Evolutionary conservation across 2,329 filamentous ascomycete species (phyloP), one percentile per base, ranked within the genome.

Genomic region (Chaetomium strumarium): DNA sequence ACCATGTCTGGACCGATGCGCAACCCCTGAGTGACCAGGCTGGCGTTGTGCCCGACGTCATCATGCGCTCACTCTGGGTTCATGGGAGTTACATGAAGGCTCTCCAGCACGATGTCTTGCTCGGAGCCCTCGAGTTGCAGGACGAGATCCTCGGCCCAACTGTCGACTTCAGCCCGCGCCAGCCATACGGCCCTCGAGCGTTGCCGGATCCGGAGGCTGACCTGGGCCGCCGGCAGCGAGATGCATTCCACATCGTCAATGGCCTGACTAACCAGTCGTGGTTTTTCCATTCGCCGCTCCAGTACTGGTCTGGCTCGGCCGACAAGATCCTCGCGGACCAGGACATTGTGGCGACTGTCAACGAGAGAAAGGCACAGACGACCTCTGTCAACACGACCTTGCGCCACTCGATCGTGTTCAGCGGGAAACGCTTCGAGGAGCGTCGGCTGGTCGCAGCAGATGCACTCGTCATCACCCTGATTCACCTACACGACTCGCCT

Each of bases 21-120:
- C 80, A 82, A 55, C 80, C 84, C 29, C 72, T 87, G 49, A 70
- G 78, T 34, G 78, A 79, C 44, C 72, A 73, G 49, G 68, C 70
- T 5, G 64, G 70, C 24, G 72, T 74, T 41, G 70, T 74, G 49
- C 78, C 84, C 4, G 86, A 92, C 66, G 82, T 92, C n/a, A 81
- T 87, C 51, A 86, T 92, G 81, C 85, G 86, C 59, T 88, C 88
- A 52, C 79, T 89, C 51, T 92, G 88, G 88, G 78, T 92, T 14
- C 86, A 91, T 63, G 86, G 86, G 57, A 85, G 80, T 66, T 90
- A 90, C 64, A 91, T 91, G 84, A 77, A 83, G 62, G 88, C 86
- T 11, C 74, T 92, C 34, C 75, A 87, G 46, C 75, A 75, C 47
- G 73, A 83, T 7, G 77, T 91, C 11, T 72, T 92, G 41, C 72